These are phyloP conservation scores for Linum trigynum DNA, from an alignment of 345 rosid genomes.

Conservation along the genomic window DNA sequence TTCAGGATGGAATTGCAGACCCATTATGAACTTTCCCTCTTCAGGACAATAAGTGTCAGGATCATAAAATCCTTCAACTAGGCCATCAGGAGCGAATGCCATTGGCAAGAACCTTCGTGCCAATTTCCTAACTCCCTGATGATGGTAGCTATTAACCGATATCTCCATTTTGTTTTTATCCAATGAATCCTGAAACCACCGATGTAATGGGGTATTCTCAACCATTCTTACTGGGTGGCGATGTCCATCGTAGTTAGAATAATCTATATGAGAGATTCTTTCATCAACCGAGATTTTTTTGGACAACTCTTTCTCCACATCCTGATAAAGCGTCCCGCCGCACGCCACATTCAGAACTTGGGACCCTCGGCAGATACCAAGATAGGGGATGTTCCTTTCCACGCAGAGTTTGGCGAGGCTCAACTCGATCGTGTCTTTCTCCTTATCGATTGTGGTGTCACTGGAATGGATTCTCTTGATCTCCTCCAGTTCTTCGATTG, in stretches of 20 bases:
- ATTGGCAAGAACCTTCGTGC: slow-evolving; percentile 46
- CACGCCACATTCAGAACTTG: slow-evolving; percentile 63
- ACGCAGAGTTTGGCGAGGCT: slow-evolving; percentile 53
- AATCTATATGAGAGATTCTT: slow-evolving; percentile 36
- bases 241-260: slow-evolving; percentile 50
- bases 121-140: slow-evolving; percentile 51
- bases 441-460: slow-evolving; percentile 45
- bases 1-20: slow-evolving; percentile 63
- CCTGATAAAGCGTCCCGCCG: slow-evolving; percentile 59
- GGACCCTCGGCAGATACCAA: slow-evolving; percentile 70
- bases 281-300: slow-evolving; percentile 14
- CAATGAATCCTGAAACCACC: slow-evolving; percentile 46
- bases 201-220: slow-evolving; percentile 42
- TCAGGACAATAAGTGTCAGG: slow-evolving; percentile 46
- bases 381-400: slow-evolving; percentile 46
- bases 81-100: slow-evolving; percentile 60
- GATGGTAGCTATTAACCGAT: slow-evolving; percentile 60
- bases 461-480: slow-evolving; percentile 31
- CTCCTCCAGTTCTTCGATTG: slow-evolving; percentile 45
- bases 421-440: slow-evolving; percentile 53
- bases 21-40: slow-evolving; percentile 53
- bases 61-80: slow-evolving; percentile 70
- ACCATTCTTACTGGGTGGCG: slow-evolving; percentile 37
- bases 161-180: slow-evolving; percentile 42
- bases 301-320: slow-evolving; percentile 38